A percentile compares a stretch with the other conserved stretches of the same genome.
These are phyloP conservation scores for Funneliformis mosseae DNA, from an alignment of 192 early-diverging fungal genomes.

Conservation along the genomic window DNA sequence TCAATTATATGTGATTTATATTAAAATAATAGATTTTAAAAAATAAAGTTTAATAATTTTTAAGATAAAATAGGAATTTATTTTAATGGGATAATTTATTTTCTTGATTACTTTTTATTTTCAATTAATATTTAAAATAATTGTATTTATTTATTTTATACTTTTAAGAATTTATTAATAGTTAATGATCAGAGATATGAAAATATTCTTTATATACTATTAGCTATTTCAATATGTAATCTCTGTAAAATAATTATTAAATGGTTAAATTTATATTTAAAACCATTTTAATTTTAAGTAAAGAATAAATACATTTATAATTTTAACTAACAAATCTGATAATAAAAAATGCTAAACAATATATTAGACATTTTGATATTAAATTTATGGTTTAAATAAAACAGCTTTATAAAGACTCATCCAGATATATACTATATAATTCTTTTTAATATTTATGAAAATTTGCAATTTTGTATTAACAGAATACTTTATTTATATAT, in stretches of 20 bases:
- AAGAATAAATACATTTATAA: not conserved
- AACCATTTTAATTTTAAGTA: not conserved
- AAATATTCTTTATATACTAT: not conserved
- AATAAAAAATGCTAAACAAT: not conserved
- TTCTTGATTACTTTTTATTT: not conserved
- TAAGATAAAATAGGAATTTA: not conserved
- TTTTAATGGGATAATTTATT: not conserved
- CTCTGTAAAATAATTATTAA: not conserved
- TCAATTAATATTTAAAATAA: too few species aligned
- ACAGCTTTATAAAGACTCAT: not conserved
- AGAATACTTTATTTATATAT: not conserved
- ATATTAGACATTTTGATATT: not conserved
- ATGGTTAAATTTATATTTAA: not conserved
- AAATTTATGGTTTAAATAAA: conserved; percentile 1
- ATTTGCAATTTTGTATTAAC: conserved; percentile 3
- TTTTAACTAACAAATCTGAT: not conserved
- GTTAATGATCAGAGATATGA: not conserved
- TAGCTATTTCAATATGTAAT: not conserved
- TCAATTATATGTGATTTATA: not conserved
- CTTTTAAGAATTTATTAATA: not conserved
- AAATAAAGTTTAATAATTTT: not conserved
- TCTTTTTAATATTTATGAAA: not conserved
- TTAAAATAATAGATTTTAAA: not conserved
- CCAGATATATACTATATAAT: not conserved
- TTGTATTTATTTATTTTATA: not conserved